A percentile compares a stretch with the other conserved stretches of the same genome.
Conservation (phyloP, 495 filamentous ascomycete species). For the Platismatia glauca region DNA sequence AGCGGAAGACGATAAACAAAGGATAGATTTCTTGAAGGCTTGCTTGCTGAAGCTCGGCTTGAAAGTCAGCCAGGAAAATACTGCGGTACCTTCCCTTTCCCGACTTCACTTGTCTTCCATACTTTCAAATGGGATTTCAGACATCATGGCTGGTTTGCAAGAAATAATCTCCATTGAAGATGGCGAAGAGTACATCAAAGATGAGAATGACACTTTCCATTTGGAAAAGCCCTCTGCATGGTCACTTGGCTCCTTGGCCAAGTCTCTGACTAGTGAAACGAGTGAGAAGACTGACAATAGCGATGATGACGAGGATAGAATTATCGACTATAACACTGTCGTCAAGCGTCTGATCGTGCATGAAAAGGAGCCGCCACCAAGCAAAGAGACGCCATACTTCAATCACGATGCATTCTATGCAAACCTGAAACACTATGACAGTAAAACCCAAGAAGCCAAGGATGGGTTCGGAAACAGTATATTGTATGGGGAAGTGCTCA, state of each 20-base stretch:
- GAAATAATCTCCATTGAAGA: slow-evolving; percentile 61
- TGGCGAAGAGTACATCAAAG: slow-evolving; percentile 66
- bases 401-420: slow-evolving; percentile 74
- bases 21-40: slow-evolving; percentile 70
- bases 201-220: slow-evolving; percentile 77
- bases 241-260: slow-evolving; percentile 48
- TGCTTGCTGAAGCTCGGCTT: slow-evolving; percentile 78
- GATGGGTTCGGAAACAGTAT: slow-evolving; percentile 65
- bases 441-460: slow-evolving; percentile 43
- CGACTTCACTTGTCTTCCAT: slow-evolving; percentile 73
- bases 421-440: slow-evolving; percentile 59
- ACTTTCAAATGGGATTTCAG: slow-evolving; percentile 51
- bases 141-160: slow-evolving; percentile 56
- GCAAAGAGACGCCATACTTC: slow-evolving; percentile 78
- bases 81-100: slow-evolving; percentile 72
- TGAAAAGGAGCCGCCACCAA: slow-evolving; percentile 56
- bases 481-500: slow-evolving; percentile 86
- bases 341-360: slow-evolving; percentile 66
- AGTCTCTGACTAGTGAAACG: slow-evolving; percentile 34
- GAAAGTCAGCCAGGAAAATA: slow-evolving; percentile 57
- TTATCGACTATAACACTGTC: slow-evolving; percentile 65
- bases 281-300: slow-evolving; percentile 28
- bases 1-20: slow-evolving; percentile 57
- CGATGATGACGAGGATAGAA: slow-evolving; percentile 40
- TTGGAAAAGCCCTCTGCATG: slow-evolving; percentile 57